These are phyloP conservation scores for Cercospora zeae-maydis DNA, from an alignment of 2,329 filamentous ascomycete species.

Conservation along the genomic window DNA sequence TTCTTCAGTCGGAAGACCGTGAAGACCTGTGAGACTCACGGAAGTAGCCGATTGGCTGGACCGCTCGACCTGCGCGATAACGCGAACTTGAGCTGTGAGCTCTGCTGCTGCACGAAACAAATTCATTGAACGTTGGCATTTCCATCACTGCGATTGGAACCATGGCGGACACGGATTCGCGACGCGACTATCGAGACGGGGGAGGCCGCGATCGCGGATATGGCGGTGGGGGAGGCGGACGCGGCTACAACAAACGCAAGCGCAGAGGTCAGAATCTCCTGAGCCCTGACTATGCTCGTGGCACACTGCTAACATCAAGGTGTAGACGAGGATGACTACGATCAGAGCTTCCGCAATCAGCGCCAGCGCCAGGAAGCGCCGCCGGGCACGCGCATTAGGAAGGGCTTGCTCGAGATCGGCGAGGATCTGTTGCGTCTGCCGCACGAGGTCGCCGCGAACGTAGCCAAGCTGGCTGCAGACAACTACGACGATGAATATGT, in stretches of 20 bases:
- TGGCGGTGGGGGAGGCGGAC: conserved; percentile 45
- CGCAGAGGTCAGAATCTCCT: conserved; percentile 62
- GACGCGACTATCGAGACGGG: conserved; percentile 31
- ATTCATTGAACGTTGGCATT: background rate
- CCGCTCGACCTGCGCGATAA: background rate
- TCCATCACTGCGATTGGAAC: background rate
- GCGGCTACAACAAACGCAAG: conserved; percentile 63
- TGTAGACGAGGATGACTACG: conserved; percentile 72
- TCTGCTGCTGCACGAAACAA: background rate
- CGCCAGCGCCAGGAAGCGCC: conserved; percentile 67
- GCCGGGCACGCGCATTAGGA: conserved; percentile 64
- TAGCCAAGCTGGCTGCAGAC: conserved; percentile 73
- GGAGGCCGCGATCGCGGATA: conserved; percentile 17
- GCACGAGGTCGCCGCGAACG: conserved; percentile 71
- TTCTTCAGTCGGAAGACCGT: conserved; percentile 1
- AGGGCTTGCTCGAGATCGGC: conserved; percentile 74
- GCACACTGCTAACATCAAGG: conserved; percentile 3
- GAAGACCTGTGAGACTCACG: background rate
- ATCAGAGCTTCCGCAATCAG: conserved; percentile 68
- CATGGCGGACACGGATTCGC: conserved; percentile 35
- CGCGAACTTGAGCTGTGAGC: background rate
- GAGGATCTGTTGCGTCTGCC: conserved; percentile 76
- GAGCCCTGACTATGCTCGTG: conserved; percentile 9
- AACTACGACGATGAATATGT: conserved; percentile 83
- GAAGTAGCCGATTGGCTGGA: conserved; percentile 2